Percentiles rank a stretch among this genome's conserved stretches.
phyloP scores from a whole-genome alignment of 805 yeast genomes.

The Wickerhamiella bombiphila region DNA sequence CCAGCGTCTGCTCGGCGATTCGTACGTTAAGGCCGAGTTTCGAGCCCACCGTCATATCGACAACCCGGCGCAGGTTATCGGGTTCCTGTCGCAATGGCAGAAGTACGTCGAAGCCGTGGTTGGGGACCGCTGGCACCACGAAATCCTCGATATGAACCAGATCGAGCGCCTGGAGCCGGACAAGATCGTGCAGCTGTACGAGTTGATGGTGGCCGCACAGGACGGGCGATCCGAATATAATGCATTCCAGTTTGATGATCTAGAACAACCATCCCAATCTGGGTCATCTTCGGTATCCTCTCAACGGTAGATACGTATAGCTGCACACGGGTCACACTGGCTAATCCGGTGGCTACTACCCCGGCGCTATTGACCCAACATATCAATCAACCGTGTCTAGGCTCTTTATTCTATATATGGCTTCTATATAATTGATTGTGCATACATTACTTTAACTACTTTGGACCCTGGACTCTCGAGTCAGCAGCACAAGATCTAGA shows the following conservation, averaged over 20 bases:
- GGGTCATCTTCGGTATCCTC: too few species aligned
- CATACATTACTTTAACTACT: too few species aligned
- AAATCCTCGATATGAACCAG: conserved; percentile 44
- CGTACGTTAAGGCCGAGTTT: conserved; percentile 81
- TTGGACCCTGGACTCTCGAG: too few species aligned
- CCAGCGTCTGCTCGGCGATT: conserved; percentile 69
- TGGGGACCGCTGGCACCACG: conserved; percentile 49
- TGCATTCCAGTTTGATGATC: conserved; percentile 16
- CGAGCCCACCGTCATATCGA: conserved; percentile 66
- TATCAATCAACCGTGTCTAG: too few species aligned
- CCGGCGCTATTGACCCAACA: too few species aligned
- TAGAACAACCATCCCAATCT: too few species aligned
- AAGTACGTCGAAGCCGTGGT: conserved; percentile 25
- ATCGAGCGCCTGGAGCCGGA: conserved; percentile 80
- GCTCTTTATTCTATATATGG: too few species aligned
- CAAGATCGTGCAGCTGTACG: conserved; percentile 59
- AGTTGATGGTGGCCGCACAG: conserved; percentile 32
- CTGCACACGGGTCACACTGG: too few species aligned
- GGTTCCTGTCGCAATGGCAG: conserved; percentile 91
- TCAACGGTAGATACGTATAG: too few species aligned
- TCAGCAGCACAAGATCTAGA: too few species aligned
- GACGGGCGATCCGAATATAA: conserved; percentile 24
- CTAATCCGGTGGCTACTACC: too few species aligned
- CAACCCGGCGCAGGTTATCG: conserved; percentile 87
- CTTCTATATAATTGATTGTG: too few species aligned